Evolutionary conservation across 768 basidiomycete species (phyloP), one percentile per base, ranked within the genome.

Genomic region (Piloderma croceum): DNA sequence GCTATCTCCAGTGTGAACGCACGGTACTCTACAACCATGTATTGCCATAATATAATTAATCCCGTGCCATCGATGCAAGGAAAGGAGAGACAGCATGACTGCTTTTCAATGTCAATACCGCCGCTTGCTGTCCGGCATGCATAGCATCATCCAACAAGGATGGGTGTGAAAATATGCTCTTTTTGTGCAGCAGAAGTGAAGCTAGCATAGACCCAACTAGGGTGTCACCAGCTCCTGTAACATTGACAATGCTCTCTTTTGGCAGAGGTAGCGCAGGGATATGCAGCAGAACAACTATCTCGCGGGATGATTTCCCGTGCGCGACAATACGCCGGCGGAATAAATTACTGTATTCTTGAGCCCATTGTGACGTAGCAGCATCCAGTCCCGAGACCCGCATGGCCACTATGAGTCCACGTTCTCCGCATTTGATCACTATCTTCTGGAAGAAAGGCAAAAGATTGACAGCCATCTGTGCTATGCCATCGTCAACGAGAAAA

Each of bases 211-310:
- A 77, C 5, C 92, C 93, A 2, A 88, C 91, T 19, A 96, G 74
- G 3, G 88, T 83, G 62, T 97, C 93, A 0, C 93, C 93, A 1
- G 89, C 92, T 2, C 94, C 94, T 0, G 93, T 97, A 7, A 90
- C 88, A 49, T 83, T 92, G 17, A 82, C 62, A 7, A 68, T 51
- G 19, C 57, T 51, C 12, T 58, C 55, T 5, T 47, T 24, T 4
- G 53, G 35, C 5, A 77, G 49, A 3, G 44, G 52, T 13, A 73
- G 49, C 6, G 88, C 70, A 9, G 87, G 77, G 57, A 84, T 90
- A 56, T 92, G 85, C 31, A 80, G 78, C 22, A 93, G 34, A 5
- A 87, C 70, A 6, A 90, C 54, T 4, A 73, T 61, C 42, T 76
- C 73, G 6, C 58, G 57, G 12, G 67, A 64, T 3, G 55, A 57